Percentiles rank a stretch among this genome's conserved stretches.
Evolutionary conservation across 2,329 filamentous ascomycete genomes (phyloP).

Genomic region (Cadophora luteo-olivacea): DNA sequence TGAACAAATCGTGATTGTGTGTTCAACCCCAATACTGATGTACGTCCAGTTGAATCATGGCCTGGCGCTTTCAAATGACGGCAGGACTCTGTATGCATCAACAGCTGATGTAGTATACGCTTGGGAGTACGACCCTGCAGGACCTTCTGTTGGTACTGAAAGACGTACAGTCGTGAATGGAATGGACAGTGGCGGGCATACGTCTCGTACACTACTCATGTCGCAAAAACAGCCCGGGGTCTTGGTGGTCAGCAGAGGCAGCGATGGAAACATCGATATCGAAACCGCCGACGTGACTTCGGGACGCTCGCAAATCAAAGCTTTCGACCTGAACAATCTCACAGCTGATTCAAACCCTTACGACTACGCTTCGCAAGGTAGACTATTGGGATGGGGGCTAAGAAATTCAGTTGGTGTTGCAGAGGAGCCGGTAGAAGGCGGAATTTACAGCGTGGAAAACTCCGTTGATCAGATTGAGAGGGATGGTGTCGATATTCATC

Average conservation of each 20-base stretch:
- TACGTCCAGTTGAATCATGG: slow-evolving; percentile 29
- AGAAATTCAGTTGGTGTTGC: slow-evolving; percentile 26
- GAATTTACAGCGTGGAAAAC: slow-evolving; percentile 28
- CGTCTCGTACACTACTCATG: slow-evolving; percentile 26
- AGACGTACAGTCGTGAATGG: slow-evolving; percentile 24
- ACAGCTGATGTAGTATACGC: slow-evolving; percentile 18
- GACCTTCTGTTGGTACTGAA: slow-evolving; percentile 14
- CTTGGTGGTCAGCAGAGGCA: slow-evolving; percentile 26
- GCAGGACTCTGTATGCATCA: slow-evolving; percentile 29
- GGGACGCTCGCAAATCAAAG: slow-evolving; percentile 22
- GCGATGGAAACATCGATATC: slow-evolving; percentile 27
- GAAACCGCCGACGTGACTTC: slow-evolving; percentile 14
- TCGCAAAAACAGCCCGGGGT: slow-evolving; percentile 19
- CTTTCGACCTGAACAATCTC: slow-evolving; percentile 23
- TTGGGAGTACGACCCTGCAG: slow-evolving; percentile 26
- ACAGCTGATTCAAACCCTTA: neutral
- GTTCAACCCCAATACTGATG: too few species aligned
- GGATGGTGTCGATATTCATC: slow-evolving; percentile 25
- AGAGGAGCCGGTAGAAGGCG: slow-evolving; percentile 23
- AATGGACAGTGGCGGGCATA: slow-evolving; percentile 27
- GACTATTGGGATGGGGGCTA: slow-evolving; percentile 27
- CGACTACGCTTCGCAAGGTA: slow-evolving; percentile 16
- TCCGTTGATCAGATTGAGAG: slow-evolving; percentile 24
- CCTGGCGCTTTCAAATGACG: slow-evolving; percentile 26
- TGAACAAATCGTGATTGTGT: too few species aligned